Evolutionary conservation across 148 eudicot genomes (phyloP), one percentile per base, ranked within the genome.

Genomic region (Dysphania ambrosioides): DNA sequence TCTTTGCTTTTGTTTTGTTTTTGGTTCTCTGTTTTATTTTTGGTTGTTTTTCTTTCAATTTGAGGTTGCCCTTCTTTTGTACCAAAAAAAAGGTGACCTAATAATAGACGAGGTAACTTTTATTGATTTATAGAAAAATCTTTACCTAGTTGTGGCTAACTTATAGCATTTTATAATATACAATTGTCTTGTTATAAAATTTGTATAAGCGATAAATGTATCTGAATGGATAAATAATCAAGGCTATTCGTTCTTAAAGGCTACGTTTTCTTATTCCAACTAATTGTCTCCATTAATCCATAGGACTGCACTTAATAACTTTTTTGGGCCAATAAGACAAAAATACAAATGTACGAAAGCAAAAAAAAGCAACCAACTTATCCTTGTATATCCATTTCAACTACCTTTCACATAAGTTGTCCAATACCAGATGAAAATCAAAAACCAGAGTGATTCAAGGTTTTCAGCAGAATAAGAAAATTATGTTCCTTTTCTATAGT

Each of bases 341-440:
- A n/a, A 68, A 40, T 66, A 66, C 30, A 65, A 23, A 23, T 66
- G 51, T 66, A n/a, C 32, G 49, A 38, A 32, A 26, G 53, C 21
- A 70, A 11, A n/a, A 10, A n/a, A 31, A 77, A 27, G 2, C 2
- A 24, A 65, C 13, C 71, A 75, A 15, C 62, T 70, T 77, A 49
- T 62, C 79, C n/a, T 15, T 19, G 58, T 61, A 34, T 47, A 60
- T 76, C 61, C 42, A 41, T 42, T 42, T 27, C 31, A 76, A 69
- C 34, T 70, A 41, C 42, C 68, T 23, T 38, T 57, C 55, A 13
- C 66, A 70, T 56, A 34, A 70, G 21, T 47, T 5, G 44, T 21
- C 24, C 44, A 36, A 23, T 38, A 36, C 29, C 30, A 38, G 19
- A 65, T 2, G 29, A 27, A 44, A 44, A 27, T 13, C 30, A 30